phyloP scores from a whole-genome alignment of 805 yeast species.

The Tetrapisispora nanseiensis region DNA sequence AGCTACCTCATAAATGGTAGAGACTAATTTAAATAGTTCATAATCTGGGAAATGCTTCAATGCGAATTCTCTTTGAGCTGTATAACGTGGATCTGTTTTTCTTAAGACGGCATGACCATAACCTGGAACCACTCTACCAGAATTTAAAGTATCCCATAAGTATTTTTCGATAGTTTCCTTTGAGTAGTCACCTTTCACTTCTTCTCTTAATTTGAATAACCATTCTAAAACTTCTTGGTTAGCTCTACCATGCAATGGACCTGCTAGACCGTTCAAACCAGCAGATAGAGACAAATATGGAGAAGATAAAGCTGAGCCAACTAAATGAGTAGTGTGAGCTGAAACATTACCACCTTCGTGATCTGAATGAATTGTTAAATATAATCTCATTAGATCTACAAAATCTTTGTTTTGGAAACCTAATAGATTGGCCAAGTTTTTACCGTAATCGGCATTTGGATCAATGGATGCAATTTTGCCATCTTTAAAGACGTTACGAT shows the following conservation, averaged over 20 bases:
- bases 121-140: conserved; percentile 83
- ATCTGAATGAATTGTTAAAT: conserved; percentile 74
- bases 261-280: conserved; percentile 78
- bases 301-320: conserved; percentile 72
- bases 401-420: conserved; percentile 58
- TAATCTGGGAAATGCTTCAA: conserved; percentile 66
- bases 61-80: conserved; percentile 79
- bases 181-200: conserved; percentile 54
- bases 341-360: conserved; percentile 89
- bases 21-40: conserved; percentile 68
- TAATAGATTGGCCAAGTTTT: conserved; percentile 49
- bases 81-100: conserved; percentile 83
- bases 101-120: conserved; percentile 84
- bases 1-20: conserved; percentile 71
- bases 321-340: conserved; percentile 79
- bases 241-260: conserved; percentile 83
- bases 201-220: conserved; percentile 56
- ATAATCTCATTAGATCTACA: conserved; percentile 69
- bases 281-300: conserved; percentile 74
- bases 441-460: conserved; percentile 53
- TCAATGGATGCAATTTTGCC: conserved; percentile 53
- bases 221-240: conserved; percentile 82
- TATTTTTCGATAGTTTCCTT: conserved; percentile 62
- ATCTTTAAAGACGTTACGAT: conserved; percentile 76
- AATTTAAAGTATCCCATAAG: conserved; percentile 68